A percentile compares a stretch with the other conserved stretches of the same genome.
Conservation (phyloP, 2,329 filamentous ascomycete genomes). For the Aspergillus neotritici region DNA sequence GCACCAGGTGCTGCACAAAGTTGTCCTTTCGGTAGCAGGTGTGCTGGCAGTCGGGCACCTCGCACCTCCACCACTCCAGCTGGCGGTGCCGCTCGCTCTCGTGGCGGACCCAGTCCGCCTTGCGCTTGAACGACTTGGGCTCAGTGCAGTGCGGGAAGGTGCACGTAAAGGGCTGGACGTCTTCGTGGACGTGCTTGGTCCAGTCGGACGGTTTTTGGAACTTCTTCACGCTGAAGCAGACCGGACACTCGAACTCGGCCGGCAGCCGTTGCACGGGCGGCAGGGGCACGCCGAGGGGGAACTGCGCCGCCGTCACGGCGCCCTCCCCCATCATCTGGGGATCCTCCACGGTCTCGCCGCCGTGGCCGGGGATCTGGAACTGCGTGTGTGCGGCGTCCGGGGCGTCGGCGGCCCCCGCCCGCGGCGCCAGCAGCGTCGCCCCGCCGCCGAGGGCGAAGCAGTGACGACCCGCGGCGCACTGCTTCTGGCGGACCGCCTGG, state of each 20-base stretch:
- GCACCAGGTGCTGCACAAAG: conserved; percentile 84
- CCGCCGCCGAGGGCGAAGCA: conserved; percentile 66
- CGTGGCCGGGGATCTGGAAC: conserved; percentile 52
- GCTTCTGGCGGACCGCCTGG: conserved; percentile 49
- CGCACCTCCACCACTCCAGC: conserved; percentile 85
- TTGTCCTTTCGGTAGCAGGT: conserved; percentile 84
- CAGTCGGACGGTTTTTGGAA: conserved; percentile 91
- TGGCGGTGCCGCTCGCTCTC: conserved; percentile 89
- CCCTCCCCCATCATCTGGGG: conserved; percentile 63
- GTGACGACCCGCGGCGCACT: conserved; percentile 56
- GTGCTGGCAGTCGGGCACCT: conserved; percentile 73
- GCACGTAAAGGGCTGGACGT: conserved; percentile 88
- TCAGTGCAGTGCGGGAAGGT: conserved; percentile 79
- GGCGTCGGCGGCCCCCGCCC: conserved; percentile 44
- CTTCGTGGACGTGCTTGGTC: conserved; percentile 94
- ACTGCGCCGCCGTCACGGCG: conserved; percentile 64
- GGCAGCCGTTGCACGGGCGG: conserved; percentile 72
- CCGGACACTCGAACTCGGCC: conserved; percentile 80
- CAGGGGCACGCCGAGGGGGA: conserved; percentile 73
- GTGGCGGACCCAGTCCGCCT: conserved; percentile 92
- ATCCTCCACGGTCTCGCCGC: conserved; percentile 57
- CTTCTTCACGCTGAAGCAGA: conserved; percentile 80
- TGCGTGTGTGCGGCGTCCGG: conserved; percentile 52
- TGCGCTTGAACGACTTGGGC: conserved; percentile 87
- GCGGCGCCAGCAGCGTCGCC: conserved; percentile 56